Base-by-base conservation (phyloP, 192 early-diverging fungal species). In the Coemansia guatemalensis region DNA sequence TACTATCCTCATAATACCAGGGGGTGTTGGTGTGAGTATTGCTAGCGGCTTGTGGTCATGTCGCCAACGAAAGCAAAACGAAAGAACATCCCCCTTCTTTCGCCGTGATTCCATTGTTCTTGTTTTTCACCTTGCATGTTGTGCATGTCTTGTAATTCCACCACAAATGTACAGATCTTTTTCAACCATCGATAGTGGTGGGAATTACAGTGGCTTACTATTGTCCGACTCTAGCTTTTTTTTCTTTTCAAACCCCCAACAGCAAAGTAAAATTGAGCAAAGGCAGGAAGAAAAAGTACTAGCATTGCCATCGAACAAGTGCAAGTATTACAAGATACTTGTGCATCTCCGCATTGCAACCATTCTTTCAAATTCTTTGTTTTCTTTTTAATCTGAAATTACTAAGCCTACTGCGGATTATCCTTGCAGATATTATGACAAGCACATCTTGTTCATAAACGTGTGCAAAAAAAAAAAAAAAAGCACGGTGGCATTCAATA, bases 61-160 rank as follows among this genome's bases (percentile, higher is more conserved):
- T 44, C 39, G 17, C 12, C 17, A 44, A 44, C 39, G 35, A 39
- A 39, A 39, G 35, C 9, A 39, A 39, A 39, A 39, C 6, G 11
- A 39, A 39, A 39, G 11, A 39, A 39, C 33, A 35, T 35, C 33
- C 39, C 39, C 30, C 8, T 32, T 32, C 30, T 44, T 17, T 1
- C 39, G 17, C 39, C 14, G 39, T 44, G 39, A 44, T 44, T 44
- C 14, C 39, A 44, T 44, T 44, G 39, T 30, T 30, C 29, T 30
- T 6, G 6, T 44, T 12, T 12, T 44, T 44, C 55, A 56, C n/a
- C 22, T 56, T 29, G 20, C 9, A 29, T 30, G 30, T 35, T 29
- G 30, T 56, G 33, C 56, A 58, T 24, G 21, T 14, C 56, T 23
- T 44, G 23, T 18, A 25, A 24, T 39, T 22, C 56, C 25, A 58